phyloP scores from a whole-genome alignment of 108 stramenopile genomes.

The Cyclostephanos invisitatus region DNA sequence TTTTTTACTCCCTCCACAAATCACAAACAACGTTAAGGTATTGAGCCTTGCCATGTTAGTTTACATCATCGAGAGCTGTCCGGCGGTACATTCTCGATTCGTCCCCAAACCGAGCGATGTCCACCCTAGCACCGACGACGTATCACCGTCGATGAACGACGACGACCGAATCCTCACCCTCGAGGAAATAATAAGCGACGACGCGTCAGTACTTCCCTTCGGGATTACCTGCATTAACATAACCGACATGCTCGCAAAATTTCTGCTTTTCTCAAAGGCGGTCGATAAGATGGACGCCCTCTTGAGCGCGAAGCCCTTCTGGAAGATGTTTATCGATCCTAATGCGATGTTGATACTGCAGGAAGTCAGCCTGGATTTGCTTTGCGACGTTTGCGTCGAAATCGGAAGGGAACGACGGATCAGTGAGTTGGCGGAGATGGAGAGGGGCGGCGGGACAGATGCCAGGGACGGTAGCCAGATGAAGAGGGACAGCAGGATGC shows the following conservation, averaged over 20 bases:
- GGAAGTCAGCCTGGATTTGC: constrained; percentile 73
- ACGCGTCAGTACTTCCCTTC: constrained; percentile 81
- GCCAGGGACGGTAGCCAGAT: constrained; percentile 15
- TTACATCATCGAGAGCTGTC: constrained; percentile 72
- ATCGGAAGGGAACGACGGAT: constrained; percentile 44
- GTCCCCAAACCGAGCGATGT: constrained; percentile 20
- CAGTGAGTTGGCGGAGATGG: constrained; percentile 2
- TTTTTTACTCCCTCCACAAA: neutral
- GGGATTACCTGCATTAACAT: constrained; percentile 88
- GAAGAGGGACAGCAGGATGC: constrained; percentile 36
- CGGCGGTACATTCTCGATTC: constrained; percentile 46
- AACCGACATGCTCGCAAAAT: constrained; percentile 89
- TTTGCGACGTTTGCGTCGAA: constrained; percentile 79
- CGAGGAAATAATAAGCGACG: constrained; percentile 51
- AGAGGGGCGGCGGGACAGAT: neutral
- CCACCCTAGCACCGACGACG: neutral
- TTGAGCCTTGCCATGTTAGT: constrained; percentile 79
- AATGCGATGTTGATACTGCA: constrained; percentile 79
- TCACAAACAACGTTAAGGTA: constrained; percentile 16
- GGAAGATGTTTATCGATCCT: constrained; percentile 90
- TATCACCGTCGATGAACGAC: neutral
- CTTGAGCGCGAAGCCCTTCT: constrained; percentile 83
- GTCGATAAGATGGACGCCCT: constrained; percentile 89
- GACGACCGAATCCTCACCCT: constrained; percentile 5
- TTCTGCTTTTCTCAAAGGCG: constrained; percentile 74